Conservation (phyloP, 257 asterid genomes). For the Penstemon newberryi region DNA sequence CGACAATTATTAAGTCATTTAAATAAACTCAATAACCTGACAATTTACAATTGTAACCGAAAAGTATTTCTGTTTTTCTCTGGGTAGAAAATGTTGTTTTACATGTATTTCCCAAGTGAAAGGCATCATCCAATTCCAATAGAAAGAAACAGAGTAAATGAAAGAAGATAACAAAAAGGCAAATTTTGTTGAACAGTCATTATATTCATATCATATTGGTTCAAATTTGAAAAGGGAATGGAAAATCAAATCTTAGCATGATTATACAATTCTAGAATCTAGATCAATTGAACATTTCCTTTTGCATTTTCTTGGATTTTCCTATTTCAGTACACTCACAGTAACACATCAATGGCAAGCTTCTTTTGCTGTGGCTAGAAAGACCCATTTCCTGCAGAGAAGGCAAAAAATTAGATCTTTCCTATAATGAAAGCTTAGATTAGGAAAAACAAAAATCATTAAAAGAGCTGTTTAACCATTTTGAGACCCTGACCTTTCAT, state of each 20-base stretch:
- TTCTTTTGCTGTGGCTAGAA: conserved; percentile 16
- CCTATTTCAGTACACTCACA: not conserved
- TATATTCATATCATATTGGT: not conserved
- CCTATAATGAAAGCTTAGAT: not conserved
- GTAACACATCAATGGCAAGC: conserved; percentile 2
- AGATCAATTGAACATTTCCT: not conserved
- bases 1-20: too few relatives aligned
- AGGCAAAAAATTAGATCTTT: conserved; percentile 16
- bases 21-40: too few relatives aligned
- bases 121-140: too few relatives aligned
- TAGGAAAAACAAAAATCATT: not conserved
- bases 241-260: not conserved
- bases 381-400: conserved; percentile 31
- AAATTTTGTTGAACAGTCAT: not conserved
- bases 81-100: too few relatives aligned
- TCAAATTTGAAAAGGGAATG: conserved; percentile 13
- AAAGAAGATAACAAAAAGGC: not conserved
- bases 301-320: conserved; percentile 6
- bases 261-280: not conserved
- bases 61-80: too few relatives aligned
- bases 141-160: not conserved
- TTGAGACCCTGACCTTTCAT: not conserved
- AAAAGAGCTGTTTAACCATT: too few relatives aligned
- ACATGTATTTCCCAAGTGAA: too few relatives aligned
- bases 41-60: too few relatives aligned